Base-by-base conservation (phyloP, 106 monocot genomes). In the Amphibolis antarctica region DNA sequence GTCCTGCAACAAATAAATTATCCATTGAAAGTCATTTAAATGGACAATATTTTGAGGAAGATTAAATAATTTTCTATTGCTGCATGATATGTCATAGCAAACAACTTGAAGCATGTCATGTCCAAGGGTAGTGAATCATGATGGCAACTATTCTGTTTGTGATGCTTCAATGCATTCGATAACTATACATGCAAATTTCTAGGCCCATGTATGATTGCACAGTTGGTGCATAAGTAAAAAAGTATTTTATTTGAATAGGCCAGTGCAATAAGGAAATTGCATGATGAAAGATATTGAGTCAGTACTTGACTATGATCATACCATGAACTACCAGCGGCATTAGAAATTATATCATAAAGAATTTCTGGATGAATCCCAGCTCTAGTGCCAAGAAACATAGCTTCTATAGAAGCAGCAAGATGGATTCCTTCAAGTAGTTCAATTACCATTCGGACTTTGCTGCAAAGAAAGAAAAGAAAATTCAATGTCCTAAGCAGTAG, bases 281-380 rank as follows among this genome's bases (percentile, higher is more conserved):
- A 4, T 36, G 36, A 36, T 36, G n/a, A n/a, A n/a, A n/a, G n/a
- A n/a, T n/a, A n/a, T n/a, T n/a, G 36, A 7, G 7, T 24, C 23
- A 10, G 29, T 29, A 30, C 15, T 59, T 0, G 23, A n/a, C 6
- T 15, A 59, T 5, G 59, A 59, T 17, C 15, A 44, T 64, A 96
- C 94, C 89, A 74, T 74, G 94, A 96, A 64, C 82, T 96, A 63
- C 94, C 94, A 69, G 89, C 94, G 80, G 94, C 94, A 84, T 89
- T 86, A 42, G 89, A 86, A 59, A 96, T 86, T 68, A 96, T 96
- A 30, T 96, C 79, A 78, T 86, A 96, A 24, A 96, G 67, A 75
- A 96, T 86, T 43, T 58, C 71, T 59, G 94, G 94, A 71, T 96
- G 94, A 71, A 89, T 70, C 19, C 89, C 89, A 66, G 84, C 84